Evolutionary conservation across 768 basidiomycete genomes (phyloP), one percentile per base, ranked within the genome.

Genomic region (Tricholoma flavovirens): DNA sequence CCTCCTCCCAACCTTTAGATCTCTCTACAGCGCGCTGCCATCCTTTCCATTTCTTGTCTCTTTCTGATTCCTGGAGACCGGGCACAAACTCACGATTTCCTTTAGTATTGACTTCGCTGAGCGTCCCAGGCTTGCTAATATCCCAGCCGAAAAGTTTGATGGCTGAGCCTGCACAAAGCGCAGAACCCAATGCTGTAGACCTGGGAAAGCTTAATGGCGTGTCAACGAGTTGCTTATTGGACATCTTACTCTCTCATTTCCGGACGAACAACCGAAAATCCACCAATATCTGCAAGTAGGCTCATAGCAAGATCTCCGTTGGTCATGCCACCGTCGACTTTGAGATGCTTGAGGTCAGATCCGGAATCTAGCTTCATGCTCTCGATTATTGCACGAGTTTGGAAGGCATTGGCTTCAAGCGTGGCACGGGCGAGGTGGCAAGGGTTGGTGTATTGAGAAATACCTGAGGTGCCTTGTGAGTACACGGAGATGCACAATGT

Each of bases 261-360:
- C 10, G 96, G 97, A 54, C 97, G 79, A 56, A 95, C 76, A 59
- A 99, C 91, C 26, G 83, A 84, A 72, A 97, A 95, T 12, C 95
- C 96, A 29, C 94, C 93, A 42, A 96, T 76, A 68, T 97, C 88
- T 3, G 91, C 91, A 57, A 95, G 78, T 48, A 95, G 75, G 63
- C 81, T 77, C 93, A 96, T 92, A 55, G 87, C 90, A 26, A 90
- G 70, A 66, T 96, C 92, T 32, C 91, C 90, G 61, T 95, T 96
- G 10, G 94, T 97, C 89, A 97, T 95, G 14, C 94, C 93, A n/a
- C 97, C 97, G 69, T 98, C 97, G 33, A 99, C 96, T 69, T 88
- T 95, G 60, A 99, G 83, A 62, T 88, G 81, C 66, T 87, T 86
- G 53, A 97, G 79, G 48, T 89, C 84, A 4, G 77, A 76, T 14